A percentile compares a stretch with the other conserved stretches of the same genome.
Evolutionary conservation across 345 rosid genomes (phyloP).

Genomic region (Moringa oleifera): DNA sequence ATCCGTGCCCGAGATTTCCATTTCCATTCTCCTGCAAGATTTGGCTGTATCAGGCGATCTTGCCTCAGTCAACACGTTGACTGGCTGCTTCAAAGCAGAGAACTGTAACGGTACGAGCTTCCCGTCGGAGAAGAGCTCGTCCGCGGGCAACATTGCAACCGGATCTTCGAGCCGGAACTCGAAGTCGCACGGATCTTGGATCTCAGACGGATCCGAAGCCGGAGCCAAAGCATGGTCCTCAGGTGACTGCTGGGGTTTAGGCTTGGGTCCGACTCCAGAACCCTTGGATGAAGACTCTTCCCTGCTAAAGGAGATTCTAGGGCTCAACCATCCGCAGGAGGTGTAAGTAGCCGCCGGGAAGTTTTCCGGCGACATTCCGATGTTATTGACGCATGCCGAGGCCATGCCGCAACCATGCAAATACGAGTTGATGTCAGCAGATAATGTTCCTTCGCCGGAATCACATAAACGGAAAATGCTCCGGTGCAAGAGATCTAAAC

Average conservation of each 20-base stretch:
- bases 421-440: background rate
- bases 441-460: conserved; percentile 3
- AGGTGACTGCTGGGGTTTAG: background rate
- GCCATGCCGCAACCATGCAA: conserved; percentile 53
- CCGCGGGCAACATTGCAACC: conserved; percentile 83
- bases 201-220: conserved; percentile 21
- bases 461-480: conserved; percentile 4
- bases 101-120: conserved; percentile 76
- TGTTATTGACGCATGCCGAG: conserved; percentile 77
- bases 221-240: conserved; percentile 9
- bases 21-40: conserved; percentile 33
- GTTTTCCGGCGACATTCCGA: conserved; percentile 48
- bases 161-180: conserved; percentile 90
- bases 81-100: conserved; percentile 16
- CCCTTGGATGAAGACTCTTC: conserved; percentile 31
- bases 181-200: conserved; percentile 48
- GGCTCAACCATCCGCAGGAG: conserved; percentile 56
- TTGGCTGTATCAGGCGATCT: conserved; percentile 30
- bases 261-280: conserved; percentile 5
- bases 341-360: conserved; percentile 35
- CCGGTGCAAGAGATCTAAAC: conserved; percentile 18
- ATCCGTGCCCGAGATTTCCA: conserved; percentile 41
- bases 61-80: conserved; percentile 13
- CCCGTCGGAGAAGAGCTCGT: conserved; percentile 85
- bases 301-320: conserved; percentile 52